These are phyloP conservation scores for Xerocomus brunneocitrinus DNA, from an alignment of 768 basidiomycete genomes.

Conservation along the genomic window DNA sequence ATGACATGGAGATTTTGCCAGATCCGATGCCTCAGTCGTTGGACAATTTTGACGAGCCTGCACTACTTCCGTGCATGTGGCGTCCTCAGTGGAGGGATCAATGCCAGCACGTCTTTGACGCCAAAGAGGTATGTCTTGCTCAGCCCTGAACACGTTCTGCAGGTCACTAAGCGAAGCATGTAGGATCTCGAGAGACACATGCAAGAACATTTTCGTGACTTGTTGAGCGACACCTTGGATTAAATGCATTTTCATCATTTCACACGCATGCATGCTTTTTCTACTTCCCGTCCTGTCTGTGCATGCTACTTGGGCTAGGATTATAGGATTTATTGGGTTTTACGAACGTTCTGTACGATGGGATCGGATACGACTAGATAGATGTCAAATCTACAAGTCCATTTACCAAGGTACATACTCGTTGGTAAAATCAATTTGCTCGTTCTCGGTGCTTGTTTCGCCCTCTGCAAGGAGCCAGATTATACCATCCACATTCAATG, in stretches of 20 bases:
- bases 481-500: no score
- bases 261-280: background rate
- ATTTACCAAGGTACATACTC: no score
- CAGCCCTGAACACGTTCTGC: background rate
- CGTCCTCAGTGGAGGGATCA: slow-evolving; percentile 24
- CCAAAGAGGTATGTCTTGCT: slow-evolving; percentile 22
- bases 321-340: background rate
- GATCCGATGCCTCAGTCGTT: background rate
- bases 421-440: no score
- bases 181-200: slow-evolving; percentile 26
- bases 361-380: background rate
- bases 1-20: slow-evolving; percentile 11
- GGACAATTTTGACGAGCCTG: slow-evolving; percentile 15
- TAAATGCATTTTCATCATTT: background rate
- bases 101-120: slow-evolving; percentile 26
- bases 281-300: background rate
- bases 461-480: no score
- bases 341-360: background rate
- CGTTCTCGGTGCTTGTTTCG: no score
- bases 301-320: background rate
- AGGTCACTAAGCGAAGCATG: background rate
- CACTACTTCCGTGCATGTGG: slow-evolving; percentile 28
- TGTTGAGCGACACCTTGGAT: background rate
- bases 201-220: slow-evolving; percentile 17
- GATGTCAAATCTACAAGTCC: background rate